Evolutionary conservation across 306 rosid genomes (phyloP), one percentile per base, ranked within the genome.

Genomic region (Fagus sylvatica): DNA sequence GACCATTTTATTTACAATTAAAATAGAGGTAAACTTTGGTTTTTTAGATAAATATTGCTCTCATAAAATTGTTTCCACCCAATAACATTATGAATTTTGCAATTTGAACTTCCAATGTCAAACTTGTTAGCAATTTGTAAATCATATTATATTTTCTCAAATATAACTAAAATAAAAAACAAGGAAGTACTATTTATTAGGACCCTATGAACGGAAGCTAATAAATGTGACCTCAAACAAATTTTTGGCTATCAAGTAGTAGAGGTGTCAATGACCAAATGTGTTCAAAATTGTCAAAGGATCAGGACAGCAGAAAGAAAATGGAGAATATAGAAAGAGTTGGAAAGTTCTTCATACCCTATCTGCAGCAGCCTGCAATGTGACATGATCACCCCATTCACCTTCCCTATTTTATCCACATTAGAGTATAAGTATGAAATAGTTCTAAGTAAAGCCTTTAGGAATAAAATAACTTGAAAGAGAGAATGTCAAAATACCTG

Each of bases 361-460:
- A 87, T 94, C 98, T 54, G 98, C 93, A 42, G 98, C 98, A 77
- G 98, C 98, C 88, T 94, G 98, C 84, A 94, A 79, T 0, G 97
- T 94, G 57, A 94, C 96, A 78, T 94, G 98, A 82, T 94, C 97
- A 40, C 98, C 98, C 98, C 98, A 94, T 83, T 94, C 98, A 43
- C 97, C 97, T 64, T 76, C 87, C 92, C 98, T 94, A 82, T 42
- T 83, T 85, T 79, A 86, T 83, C 64, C 28, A 64, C 8, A 68
- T 74, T 36, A 71, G n/a, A 53, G 7, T 30, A 76, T 84, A 59
- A 83, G 73, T 75, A 74, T 76, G 32, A 41, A 72, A 54, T 51
- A 54, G 19, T 53, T 55, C 41, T 30, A 37, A 75, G 74, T 51
- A 64, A 70, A 81, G 62, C 5, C 5, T 8, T 0, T 19, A 53